Percentiles rank a stretch among this genome's conserved stretches.
phyloP scores from a whole-genome alignment of 768 basidiomycete species.

The Tulasnella sp. region DNA sequence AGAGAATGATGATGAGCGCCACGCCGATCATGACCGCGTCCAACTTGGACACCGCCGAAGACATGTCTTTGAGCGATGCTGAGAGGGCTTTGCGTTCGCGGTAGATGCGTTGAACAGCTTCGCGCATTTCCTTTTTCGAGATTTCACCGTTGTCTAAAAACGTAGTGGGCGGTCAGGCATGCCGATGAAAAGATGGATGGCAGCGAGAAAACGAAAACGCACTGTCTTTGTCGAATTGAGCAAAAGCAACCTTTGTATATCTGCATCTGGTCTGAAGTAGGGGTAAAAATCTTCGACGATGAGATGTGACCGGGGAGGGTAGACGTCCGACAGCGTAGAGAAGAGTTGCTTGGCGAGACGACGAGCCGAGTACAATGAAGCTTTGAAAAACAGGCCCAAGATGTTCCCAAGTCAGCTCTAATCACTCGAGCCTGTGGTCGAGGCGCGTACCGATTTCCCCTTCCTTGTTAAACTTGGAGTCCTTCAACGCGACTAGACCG shows the following conservation, averaged over 20 bases:
- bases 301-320: slow-evolving; percentile 53
- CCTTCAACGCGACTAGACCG: slow-evolving; percentile 61
- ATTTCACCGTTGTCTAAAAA: slow-evolving; percentile 64
- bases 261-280: slow-evolving; percentile 62
- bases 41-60: slow-evolving; percentile 65
- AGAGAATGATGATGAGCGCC: slow-evolving; percentile 51
- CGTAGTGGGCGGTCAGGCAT: background rate
- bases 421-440: background rate
- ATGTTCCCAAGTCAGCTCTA: background rate
- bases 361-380: slow-evolving; percentile 51
- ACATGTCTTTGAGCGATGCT: slow-evolving; percentile 58
- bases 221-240: slow-evolving; percentile 22
- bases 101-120: slow-evolving; percentile 74
- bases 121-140: slow-evolving; percentile 68
- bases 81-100: slow-evolving; percentile 67
- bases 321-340: slow-evolving; percentile 48
- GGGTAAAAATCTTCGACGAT: slow-evolving; percentile 71
- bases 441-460: slow-evolving; percentile 42
- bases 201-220: background rate
- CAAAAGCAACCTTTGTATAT: slow-evolving; percentile 49
- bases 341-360: slow-evolving; percentile 63
- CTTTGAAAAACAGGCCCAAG: background rate
- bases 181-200: background rate
- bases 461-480: slow-evolving; percentile 51
- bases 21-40: slow-evolving; percentile 62